Evolutionary conservation across 2,329 filamentous ascomycete species (phyloP).

Genomic region (Diaporthe eres): DNA sequence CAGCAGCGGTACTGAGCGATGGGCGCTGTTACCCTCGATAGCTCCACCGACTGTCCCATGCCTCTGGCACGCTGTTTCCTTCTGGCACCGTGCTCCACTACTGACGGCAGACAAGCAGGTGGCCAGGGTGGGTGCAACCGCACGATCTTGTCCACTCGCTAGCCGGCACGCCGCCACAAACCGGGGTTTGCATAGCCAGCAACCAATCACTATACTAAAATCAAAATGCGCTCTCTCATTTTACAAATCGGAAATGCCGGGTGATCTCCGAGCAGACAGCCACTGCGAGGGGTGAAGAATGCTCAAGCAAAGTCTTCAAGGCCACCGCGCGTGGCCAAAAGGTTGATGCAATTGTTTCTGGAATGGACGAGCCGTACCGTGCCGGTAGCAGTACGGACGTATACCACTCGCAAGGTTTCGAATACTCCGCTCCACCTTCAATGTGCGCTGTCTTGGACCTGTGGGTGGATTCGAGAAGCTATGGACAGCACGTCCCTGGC

Average conservation of each 20-base stretch:
- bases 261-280: constrained; percentile 18
- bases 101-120: constrained; percentile 32
- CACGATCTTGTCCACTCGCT: constrained; percentile 33
- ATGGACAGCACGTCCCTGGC: constrained; percentile 36
- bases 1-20: neutral
- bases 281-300: constrained; percentile 14
- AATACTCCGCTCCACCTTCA: constrained; percentile 10
- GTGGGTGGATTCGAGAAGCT: constrained; percentile 35
- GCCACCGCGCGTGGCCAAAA: neutral
- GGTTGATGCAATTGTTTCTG: neutral
- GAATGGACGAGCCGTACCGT: neutral
- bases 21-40: neutral
- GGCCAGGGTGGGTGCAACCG: constrained; percentile 35
- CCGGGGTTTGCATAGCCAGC: constrained; percentile 6
- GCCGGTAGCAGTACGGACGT: neutral
- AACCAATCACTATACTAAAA: constrained; percentile 8
- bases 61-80: constrained; percentile 38
- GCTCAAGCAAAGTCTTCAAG: neutral
- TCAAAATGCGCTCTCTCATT: constrained; percentile 13
- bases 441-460: constrained; percentile 26
- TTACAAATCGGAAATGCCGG: constrained; percentile 34
- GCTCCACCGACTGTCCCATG: constrained; percentile 26
- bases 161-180: constrained; percentile 33
- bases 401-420: constrained; percentile 6
- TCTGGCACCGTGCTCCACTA: constrained; percentile 34